A percentile compares a stretch with the other conserved stretches of the same genome.
Conservation (phyloP, 1,139 yeast genomes). For the Nakaseomyces kungkrabaensis region DNA sequence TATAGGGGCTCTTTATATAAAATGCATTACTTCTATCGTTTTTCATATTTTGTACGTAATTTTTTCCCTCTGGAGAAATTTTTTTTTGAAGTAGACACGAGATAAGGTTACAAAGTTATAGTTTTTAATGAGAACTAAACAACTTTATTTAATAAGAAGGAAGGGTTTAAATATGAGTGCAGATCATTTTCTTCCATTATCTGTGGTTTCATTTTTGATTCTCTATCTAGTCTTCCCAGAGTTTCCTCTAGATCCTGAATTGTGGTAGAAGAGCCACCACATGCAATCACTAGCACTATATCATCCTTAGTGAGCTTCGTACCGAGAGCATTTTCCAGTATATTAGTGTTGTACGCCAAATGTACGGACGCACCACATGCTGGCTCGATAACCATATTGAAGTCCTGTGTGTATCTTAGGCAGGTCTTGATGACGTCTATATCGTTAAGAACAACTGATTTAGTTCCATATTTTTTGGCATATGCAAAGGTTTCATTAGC, state of each 20-base stretch:
- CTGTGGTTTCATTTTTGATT: not conserved
- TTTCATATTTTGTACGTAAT: no score
- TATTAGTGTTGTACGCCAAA: constrained; percentile 35
- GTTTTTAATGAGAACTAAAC: not conserved
- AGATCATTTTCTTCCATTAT: not conserved
- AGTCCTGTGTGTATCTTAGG: constrained; percentile 40
- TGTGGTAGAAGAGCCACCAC: constrained; percentile 53
- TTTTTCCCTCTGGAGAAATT: no score
- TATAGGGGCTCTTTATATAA: no score
- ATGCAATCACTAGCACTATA: constrained; percentile 47
- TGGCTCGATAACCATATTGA: constrained; percentile 51
- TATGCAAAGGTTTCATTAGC: constrained; percentile 39
- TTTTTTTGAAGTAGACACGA: no score
- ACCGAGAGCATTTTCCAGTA: constrained; percentile 30
- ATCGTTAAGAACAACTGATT: constrained; percentile 43
- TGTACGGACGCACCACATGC: constrained; percentile 70
- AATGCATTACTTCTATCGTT: no score
- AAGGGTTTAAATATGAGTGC: not conserved
- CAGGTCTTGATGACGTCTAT: constrained; percentile 45
- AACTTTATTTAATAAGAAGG: not conserved
- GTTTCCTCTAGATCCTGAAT: constrained; percentile 25
- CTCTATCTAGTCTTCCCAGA: not conserved
- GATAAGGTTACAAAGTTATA: no score
- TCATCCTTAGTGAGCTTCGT: constrained; percentile 36
- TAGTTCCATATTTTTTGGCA: constrained; percentile 33